Percentiles rank a stretch among this genome's conserved stretches.
These are phyloP conservation scores for Omphalotus guepiniiformis DNA, from an alignment of 768 basidiomycete species.

Conservation along the genomic window DNA sequence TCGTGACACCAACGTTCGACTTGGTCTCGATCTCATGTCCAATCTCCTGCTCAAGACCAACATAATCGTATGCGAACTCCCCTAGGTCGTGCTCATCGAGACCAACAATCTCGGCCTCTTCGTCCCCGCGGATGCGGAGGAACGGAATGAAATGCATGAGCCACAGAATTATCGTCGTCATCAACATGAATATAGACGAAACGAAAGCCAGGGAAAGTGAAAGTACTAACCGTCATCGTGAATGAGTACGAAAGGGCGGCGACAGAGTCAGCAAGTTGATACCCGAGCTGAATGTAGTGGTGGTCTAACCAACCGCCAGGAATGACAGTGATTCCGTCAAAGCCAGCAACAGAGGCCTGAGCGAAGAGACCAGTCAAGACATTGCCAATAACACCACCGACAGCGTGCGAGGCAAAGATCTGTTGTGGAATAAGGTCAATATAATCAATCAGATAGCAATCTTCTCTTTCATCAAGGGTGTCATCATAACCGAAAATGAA, in stretches of 20 bases:
- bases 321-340: slow-evolving; percentile 67
- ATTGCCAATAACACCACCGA: slow-evolving; percentile 81
- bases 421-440: slow-evolving; percentile 21
- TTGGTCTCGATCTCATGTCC: slow-evolving; percentile 30
- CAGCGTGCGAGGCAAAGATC: slow-evolving; percentile 85
- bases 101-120: slow-evolving; percentile 68
- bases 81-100: slow-evolving; percentile 90
- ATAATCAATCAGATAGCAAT: slow-evolving; percentile 7
- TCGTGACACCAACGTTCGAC: slow-evolving; percentile 6
- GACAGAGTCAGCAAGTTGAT: slow-evolving; percentile 75
- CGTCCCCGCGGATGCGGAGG: slow-evolving; percentile 61
- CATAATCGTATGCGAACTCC: slow-evolving; percentile 87
- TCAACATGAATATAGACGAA: background rate
- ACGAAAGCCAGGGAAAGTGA: background rate
- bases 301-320: slow-evolving; percentile 87
- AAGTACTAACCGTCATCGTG: slow-evolving; percentile 60
- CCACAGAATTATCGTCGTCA: slow-evolving; percentile 65
- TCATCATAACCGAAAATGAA: slow-evolving; percentile 75
- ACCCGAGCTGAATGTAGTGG: slow-evolving; percentile 77
- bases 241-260: slow-evolving; percentile 69
- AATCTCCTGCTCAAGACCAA: slow-evolving; percentile 63
- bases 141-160: slow-evolving; percentile 86
- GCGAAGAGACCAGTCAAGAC: slow-evolving; percentile 87
- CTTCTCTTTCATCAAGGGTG: slow-evolving; percentile 74
- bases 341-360: slow-evolving; percentile 70